phyloP scores from a whole-genome alignment of 192 early-diverging fungal genomes.

The Coemansia sp. region DNA sequence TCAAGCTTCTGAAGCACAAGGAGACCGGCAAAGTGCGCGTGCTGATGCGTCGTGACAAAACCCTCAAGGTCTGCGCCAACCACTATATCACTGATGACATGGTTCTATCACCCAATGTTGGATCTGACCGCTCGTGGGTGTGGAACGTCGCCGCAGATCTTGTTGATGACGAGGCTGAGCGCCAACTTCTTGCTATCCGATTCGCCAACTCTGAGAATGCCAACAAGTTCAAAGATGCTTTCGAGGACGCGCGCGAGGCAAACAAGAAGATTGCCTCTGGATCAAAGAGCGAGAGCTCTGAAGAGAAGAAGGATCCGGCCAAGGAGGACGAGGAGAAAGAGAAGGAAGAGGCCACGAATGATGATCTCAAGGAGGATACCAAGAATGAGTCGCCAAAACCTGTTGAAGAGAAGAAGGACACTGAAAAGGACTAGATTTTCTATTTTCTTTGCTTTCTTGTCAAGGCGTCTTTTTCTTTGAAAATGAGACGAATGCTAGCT shows the following conservation, averaged over 20 bases:
- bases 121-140: slow-evolving; percentile 99
- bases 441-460: neutral
- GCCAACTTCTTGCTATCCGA: slow-evolving; percentile 90
- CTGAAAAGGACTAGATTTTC: slow-evolving; percentile 14
- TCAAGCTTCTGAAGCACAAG: slow-evolving; percentile 95
- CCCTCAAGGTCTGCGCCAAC: slow-evolving; percentile 98
- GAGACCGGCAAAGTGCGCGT: slow-evolving; percentile 84
- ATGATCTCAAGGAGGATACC: neutral
- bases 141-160: slow-evolving; percentile 89
- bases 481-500: neutral
- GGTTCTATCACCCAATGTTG: slow-evolving; percentile 90
- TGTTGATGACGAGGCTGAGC: slow-evolving; percentile 82
- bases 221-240: slow-evolving; percentile 86
- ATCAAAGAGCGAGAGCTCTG: slow-evolving; percentile 30
- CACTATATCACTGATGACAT: slow-evolving; percentile 89
- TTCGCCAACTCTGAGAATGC: slow-evolving; percentile 97
- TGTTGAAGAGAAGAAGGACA: slow-evolving; percentile 12
- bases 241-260: slow-evolving; percentile 68
- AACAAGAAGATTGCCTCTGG: slow-evolving; percentile 37
- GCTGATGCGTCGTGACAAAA: slow-evolving; percentile 99
- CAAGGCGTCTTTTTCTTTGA: neutral
- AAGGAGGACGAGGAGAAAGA: slow-evolving; percentile 23
- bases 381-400: slow-evolving; percentile 6
- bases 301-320: slow-evolving; percentile 33
- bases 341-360: neutral